These are phyloP conservation scores for Pleurotus salmoneostramineus DNA, from an alignment of 768 basidiomycete genomes.

Conservation along the genomic window DNA sequence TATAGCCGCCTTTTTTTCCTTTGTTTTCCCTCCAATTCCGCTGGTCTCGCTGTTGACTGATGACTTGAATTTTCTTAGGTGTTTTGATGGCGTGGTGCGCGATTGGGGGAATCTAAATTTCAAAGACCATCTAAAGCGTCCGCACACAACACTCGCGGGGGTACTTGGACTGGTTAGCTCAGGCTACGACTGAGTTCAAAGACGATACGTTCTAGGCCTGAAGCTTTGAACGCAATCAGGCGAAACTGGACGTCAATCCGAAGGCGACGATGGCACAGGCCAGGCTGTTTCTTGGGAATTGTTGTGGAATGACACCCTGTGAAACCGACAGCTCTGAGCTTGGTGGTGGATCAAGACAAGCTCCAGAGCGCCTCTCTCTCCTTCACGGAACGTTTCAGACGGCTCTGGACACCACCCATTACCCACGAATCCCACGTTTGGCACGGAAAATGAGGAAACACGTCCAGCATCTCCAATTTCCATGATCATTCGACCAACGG, in stretches of 20 bases:
- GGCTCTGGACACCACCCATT: background rate
- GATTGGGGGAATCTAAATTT: background rate
- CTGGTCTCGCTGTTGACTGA: background rate
- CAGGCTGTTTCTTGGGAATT: background rate
- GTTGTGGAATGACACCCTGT: slow-evolving; percentile 2
- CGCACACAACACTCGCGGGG: background rate
- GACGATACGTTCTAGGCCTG: background rate
- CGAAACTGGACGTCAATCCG: background rate
- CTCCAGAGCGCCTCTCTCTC: background rate
- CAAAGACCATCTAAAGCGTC: background rate
- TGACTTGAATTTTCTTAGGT: background rate
- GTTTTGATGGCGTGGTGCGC: background rate
- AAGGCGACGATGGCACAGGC: background rate
- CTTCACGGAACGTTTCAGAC: background rate
- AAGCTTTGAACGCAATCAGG: background rate
- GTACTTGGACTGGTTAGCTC: background rate
- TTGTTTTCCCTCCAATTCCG: no score
- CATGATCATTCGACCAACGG: background rate
- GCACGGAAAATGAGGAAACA: background rate
- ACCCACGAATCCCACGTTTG: slow-evolving; percentile 1
- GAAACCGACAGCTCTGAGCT: slow-evolving; percentile 3
- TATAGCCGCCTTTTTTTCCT: background rate
- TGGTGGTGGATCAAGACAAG: slow-evolving; percentile 3
- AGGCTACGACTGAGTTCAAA: background rate
- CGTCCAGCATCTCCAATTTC: background rate